Conservation (phyloP, 331 rosid genomes). For the Ulmus americana region DNA sequence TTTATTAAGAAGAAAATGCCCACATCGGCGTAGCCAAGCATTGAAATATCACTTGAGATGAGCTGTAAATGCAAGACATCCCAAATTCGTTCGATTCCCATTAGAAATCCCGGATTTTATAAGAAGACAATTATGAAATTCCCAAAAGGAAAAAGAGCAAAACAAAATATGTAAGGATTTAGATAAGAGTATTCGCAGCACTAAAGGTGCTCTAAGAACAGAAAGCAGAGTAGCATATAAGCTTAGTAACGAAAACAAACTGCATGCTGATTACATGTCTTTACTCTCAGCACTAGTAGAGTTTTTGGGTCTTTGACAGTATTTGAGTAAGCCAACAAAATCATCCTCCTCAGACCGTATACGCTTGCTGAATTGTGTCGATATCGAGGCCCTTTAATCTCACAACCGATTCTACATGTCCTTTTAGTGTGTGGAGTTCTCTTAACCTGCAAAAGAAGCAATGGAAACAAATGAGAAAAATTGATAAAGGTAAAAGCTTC, state of each 20-base stretch:
- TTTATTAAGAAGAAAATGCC: no score
- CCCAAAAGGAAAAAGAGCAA: background rate
- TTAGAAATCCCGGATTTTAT: background rate
- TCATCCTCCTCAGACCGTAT: conserved; percentile 56
- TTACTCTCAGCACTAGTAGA: conserved; percentile 18
- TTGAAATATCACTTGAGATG: background rate
- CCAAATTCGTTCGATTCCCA: background rate
- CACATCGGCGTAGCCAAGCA: no score
- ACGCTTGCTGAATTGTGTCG: conserved; percentile 94
- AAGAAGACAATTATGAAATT: conserved; percentile 1
- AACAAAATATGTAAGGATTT: background rate
- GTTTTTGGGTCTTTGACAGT: conserved; percentile 20
- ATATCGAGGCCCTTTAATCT: conserved; percentile 93
- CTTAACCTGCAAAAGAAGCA: conserved; percentile 58
- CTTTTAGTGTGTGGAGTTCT: conserved; percentile 85
- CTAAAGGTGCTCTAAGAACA: conserved; percentile 1
- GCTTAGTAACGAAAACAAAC: conserved; percentile 16
- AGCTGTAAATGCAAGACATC: background rate
- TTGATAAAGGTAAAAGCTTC: background rate
- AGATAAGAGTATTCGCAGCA: conserved; percentile 3
- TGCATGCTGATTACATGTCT: conserved; percentile 20
- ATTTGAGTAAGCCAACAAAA: conserved; percentile 2
- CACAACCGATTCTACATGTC: conserved; percentile 97
- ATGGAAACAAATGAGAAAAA: conserved; percentile 5
- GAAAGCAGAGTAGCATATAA: conserved; percentile 14